These are phyloP conservation scores for Trichoderma breve DNA, from an alignment of 2,329 filamentous ascomycete genomes.

Conservation along the genomic window DNA sequence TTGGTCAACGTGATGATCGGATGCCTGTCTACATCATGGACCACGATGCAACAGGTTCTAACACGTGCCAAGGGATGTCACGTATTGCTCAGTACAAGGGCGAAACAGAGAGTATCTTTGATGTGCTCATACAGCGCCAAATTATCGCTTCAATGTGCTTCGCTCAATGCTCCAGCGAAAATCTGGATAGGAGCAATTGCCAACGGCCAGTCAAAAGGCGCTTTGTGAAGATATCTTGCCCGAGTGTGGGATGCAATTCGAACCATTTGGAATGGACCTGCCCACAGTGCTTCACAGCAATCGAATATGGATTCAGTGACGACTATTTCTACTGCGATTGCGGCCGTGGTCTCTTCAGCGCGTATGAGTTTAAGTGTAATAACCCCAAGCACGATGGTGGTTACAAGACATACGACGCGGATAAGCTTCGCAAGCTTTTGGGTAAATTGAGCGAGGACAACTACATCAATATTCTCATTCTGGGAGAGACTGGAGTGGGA, in stretches of 20 bases:
- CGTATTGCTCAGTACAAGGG: background rate
- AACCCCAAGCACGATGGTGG: slow-evolving; percentile 25
- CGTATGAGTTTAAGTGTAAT: slow-evolving; percentile 35
- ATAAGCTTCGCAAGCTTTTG: background rate
- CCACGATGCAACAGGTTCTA: slow-evolving; percentile 11
- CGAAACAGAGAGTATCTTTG: background rate
- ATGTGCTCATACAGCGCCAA: background rate
- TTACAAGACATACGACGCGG: slow-evolving; percentile 20
- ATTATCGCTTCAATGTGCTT: slow-evolving; percentile 9
- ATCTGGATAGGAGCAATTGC: background rate
- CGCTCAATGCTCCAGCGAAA: background rate
- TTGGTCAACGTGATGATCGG: background rate
- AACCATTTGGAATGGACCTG: slow-evolving; percentile 21
- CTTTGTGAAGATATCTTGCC: slow-evolving; percentile 36
- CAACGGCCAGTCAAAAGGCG: slow-evolving; percentile 23
- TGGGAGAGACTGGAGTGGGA: slow-evolving; percentile 48
- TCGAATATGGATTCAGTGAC: slow-evolving; percentile 18
- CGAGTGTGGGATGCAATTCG: slow-evolving; percentile 26
- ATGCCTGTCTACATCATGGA: slow-evolving; percentile 24
- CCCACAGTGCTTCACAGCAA: background rate
- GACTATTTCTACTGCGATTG: slow-evolving; percentile 39
- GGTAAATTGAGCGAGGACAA: slow-evolving; percentile 17
- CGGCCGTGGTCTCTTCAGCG: slow-evolving; percentile 29
- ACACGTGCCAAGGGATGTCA: background rate
- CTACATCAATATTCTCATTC: slow-evolving; percentile 43